Percentiles rank a stretch among this genome's conserved stretches.
phyloP scores from a whole-genome alignment of 805 yeast genomes.

The Candida alai region DNA sequence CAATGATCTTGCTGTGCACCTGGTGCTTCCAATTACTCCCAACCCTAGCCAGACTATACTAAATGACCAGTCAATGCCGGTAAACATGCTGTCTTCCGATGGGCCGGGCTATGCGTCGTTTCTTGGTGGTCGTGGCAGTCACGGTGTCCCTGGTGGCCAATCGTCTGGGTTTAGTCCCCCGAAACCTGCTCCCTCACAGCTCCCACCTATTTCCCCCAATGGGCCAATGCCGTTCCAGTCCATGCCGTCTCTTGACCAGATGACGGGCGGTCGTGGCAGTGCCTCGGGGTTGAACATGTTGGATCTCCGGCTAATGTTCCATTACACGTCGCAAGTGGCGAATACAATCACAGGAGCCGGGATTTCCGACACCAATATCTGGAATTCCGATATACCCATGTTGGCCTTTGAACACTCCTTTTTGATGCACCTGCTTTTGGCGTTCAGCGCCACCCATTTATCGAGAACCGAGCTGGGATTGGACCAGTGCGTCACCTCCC shows the following conservation, averaged over 20 bases:
- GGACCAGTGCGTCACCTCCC: slow-evolving; percentile 79
- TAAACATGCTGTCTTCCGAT: no score
- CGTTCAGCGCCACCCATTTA: slow-evolving; percentile 89
- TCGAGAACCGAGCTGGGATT: slow-evolving; percentile 72
- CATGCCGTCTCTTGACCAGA: slow-evolving; percentile 13
- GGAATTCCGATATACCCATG: slow-evolving; percentile 86
- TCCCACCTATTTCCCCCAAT: slow-evolving; percentile 20
- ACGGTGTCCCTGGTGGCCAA: background rate
- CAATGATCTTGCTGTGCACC: slow-evolving; percentile 7
- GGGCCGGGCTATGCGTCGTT: no score
- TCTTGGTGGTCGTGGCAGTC: background rate
- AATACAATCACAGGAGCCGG: slow-evolving; percentile 89
- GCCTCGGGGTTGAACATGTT: slow-evolving; percentile 73
- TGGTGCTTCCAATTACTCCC: slow-evolving; percentile 8
- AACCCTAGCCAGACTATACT: slow-evolving; percentile 5
- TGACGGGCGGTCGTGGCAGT: no score
- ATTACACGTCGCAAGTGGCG: slow-evolving; percentile 81
- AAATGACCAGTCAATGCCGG: background rate
- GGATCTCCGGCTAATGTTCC: slow-evolving; percentile 81
- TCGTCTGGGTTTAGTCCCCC: slow-evolving; percentile 2
- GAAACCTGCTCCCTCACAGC: background rate
- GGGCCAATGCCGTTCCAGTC: slow-evolving; percentile 11
- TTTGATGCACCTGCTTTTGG: slow-evolving; percentile 86
- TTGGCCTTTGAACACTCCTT: slow-evolving; percentile 86
- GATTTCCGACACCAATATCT: slow-evolving; percentile 76